Conservation (phyloP, 129 eudicot genomes). For the Oenanthe sinensis region DNA sequence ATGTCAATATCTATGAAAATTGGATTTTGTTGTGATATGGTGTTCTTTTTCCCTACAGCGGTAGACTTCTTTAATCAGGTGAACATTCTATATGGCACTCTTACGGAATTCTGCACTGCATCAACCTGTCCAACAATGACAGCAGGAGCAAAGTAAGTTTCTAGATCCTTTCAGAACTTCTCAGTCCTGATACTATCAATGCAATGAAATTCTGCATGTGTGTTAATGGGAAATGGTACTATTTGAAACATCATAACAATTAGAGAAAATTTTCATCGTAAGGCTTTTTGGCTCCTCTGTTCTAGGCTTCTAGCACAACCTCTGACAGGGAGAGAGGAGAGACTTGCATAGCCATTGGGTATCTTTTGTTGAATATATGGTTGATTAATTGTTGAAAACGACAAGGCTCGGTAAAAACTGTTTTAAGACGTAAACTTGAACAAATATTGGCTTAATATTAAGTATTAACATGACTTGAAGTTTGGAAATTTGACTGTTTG, state of each 20-base stretch:
- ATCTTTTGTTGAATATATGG: background rate
- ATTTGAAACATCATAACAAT: background rate
- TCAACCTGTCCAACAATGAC: slow-evolving; percentile 59
- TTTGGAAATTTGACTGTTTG: background rate
- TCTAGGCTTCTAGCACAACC: background rate
- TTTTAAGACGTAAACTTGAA: background rate
- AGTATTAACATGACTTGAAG: background rate
- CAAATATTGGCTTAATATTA: background rate
- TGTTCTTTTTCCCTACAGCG: slow-evolving; percentile 27
- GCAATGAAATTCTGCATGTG: background rate
- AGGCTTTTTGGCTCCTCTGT: background rate
- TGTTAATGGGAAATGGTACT: background rate
- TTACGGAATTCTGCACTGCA: slow-evolving; percentile 62
- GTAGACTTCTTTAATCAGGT: slow-evolving; percentile 75
- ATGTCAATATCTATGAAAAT: background rate
- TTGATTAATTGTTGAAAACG: background rate
- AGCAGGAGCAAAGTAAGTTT: slow-evolving; percentile 54
- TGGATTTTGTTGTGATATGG: background rate
- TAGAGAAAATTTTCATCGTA: background rate
- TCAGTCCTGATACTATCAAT: background rate
- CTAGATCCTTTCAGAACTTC: slow-evolving; percentile 15
- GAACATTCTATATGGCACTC: slow-evolving; percentile 59
- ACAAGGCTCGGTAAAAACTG: background rate
- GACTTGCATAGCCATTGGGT: background rate
- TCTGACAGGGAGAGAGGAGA: background rate